phyloP scores from a whole-genome alignment of 1,284 basidiomycete genomes.

The Trametes versicolor region DNA sequence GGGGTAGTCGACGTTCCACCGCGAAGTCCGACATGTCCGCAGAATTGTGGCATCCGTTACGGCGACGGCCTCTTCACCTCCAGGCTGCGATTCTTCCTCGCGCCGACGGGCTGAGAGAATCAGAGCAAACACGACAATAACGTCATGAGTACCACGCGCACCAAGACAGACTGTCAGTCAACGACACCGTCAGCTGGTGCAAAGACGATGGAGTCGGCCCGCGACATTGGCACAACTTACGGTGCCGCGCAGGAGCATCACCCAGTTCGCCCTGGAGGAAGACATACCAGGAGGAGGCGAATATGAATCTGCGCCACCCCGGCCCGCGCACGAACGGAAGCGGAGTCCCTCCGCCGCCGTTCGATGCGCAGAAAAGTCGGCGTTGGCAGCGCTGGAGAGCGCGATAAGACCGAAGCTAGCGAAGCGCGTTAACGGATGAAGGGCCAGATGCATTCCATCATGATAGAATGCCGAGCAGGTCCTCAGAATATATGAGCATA shows the following conservation, averaged over 20 bases:
- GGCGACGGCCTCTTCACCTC: not conserved
- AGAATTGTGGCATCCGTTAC: not conserved
- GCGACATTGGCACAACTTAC: not conserved
- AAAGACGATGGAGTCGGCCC: conserved; percentile 2
- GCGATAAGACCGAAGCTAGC: conserved; percentile 4
- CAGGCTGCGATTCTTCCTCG: not conserved
- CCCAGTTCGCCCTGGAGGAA: not conserved
- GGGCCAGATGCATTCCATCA: not conserved
- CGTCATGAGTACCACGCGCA: conserved; percentile 7
- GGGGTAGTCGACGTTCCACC: not conserved
- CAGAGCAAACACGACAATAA: conserved; percentile 3
- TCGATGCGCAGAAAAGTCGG: conserved; percentile 6
- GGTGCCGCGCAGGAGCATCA: not conserved
- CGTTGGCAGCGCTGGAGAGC: not conserved
- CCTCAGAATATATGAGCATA: not conserved
- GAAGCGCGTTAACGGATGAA: not conserved
- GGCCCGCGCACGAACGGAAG: conserved; percentile 2
- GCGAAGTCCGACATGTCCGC: not conserved
- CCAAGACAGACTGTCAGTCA: conserved; percentile 1
- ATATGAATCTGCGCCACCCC: not conserved
- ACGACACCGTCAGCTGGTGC: conserved; percentile 10
- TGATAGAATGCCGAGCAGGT: not conserved
- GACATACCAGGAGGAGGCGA: not conserved
- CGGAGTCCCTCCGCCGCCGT: conserved; percentile 3
- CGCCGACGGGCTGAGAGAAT: conserved; percentile 1